Evolutionary conservation across 2,329 filamentous ascomycete genomes (phyloP).

Genomic region (Aureobasidium sp.): DNA sequence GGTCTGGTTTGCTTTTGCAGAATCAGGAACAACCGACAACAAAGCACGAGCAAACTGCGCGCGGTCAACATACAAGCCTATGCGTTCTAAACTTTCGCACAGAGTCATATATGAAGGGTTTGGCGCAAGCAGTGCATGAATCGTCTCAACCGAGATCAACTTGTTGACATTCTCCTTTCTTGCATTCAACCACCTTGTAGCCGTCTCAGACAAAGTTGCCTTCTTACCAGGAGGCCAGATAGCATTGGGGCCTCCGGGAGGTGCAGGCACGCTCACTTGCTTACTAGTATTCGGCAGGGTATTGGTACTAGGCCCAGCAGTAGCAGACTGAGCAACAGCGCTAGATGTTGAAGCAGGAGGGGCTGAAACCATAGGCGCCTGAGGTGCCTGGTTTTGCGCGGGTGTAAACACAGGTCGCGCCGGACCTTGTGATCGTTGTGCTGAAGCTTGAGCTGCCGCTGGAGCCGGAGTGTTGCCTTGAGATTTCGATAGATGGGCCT

Average conservation of each 20-base stretch:
- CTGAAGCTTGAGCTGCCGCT: neutral
- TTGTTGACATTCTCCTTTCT: constrained; percentile 36
- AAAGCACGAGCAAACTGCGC: constrained; percentile 47
- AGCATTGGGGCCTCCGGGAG: neutral
- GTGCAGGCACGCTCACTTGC: neutral
- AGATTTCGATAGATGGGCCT: constrained; percentile 24
- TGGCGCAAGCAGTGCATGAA: constrained; percentile 42
- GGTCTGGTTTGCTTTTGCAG: constrained; percentile 23
- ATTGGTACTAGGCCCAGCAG: neutral
- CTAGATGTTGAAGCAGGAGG: neutral
- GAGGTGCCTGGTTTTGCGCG: neutral
- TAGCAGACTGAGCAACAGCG: neutral
- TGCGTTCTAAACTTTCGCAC: constrained; percentile 46
- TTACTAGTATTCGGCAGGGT: neutral
- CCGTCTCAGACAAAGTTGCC: constrained; percentile 43
- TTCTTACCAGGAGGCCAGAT: constrained; percentile 47
- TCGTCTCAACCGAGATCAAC: constrained; percentile 31
- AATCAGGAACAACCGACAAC: constrained; percentile 39
- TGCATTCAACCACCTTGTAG: constrained; percentile 40
- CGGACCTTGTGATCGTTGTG: neutral
- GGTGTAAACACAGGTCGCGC: neutral
- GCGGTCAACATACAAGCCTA: constrained; percentile 45
- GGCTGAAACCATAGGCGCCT: neutral
- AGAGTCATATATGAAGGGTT: constrained; percentile 51
- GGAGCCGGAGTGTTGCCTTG: neutral